These are phyloP conservation scores for Lippia alba DNA, from an alignment of 305 asterid genomes.

Conservation along the genomic window DNA sequence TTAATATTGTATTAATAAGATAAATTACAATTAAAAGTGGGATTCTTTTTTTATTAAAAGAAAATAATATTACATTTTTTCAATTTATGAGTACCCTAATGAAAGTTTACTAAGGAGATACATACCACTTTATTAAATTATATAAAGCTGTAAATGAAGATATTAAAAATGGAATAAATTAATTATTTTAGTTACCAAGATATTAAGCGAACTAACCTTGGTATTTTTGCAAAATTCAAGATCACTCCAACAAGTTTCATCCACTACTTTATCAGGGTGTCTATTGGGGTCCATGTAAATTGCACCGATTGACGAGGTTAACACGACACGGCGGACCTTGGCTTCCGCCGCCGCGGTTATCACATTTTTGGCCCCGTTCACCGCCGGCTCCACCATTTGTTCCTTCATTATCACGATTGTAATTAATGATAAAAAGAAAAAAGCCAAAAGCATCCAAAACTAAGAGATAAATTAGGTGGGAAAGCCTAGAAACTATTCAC, in stretches of 20 bases:
- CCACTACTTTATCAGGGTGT: conserved; percentile 64
- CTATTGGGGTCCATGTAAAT: conserved; percentile 85
- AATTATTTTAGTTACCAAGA: too few species aligned
- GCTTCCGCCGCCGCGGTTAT: conserved; percentile 82
- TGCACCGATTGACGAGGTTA: conserved; percentile 92
- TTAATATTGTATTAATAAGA: too few species aligned
- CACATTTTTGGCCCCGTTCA: conserved; percentile 73
- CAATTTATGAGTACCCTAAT: too few species aligned
- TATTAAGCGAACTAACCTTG: conserved; percentile 48
- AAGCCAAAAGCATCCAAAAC: neutral
- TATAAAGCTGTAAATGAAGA: too few species aligned
- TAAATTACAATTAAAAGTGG: too few species aligned
- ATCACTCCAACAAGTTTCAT: conserved; percentile 95
- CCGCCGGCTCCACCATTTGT: conserved; percentile 97
- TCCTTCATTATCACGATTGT: conserved; percentile 48
- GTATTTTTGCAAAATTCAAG: conserved; percentile 88
- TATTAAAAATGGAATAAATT: too few species aligned
- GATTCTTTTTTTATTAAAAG: too few species aligned
- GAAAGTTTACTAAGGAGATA: too few species aligned
- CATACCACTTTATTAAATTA: too few species aligned
- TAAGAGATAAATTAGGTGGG: neutral
- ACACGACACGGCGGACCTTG: conserved; percentile 74
- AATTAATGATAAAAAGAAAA: neutral
- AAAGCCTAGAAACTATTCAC: neutral
- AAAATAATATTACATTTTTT: too few species aligned